Conservation (phyloP, 2,329 filamentous ascomycete species). For the Microdochium paspali region DNA sequence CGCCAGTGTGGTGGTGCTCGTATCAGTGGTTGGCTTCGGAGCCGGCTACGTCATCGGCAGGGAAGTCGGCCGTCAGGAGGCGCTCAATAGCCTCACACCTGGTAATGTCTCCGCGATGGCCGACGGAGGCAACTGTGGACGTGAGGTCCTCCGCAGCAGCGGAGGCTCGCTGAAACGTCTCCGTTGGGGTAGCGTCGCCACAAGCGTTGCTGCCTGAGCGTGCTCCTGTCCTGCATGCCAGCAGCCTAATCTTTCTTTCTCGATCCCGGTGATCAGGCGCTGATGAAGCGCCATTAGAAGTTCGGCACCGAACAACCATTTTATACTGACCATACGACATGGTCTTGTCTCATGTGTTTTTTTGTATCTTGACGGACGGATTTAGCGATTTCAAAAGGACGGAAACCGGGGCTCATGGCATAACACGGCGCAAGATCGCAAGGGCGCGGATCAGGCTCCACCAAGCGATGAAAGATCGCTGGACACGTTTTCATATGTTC, state of each 20-base stretch:
- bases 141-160: conserved; percentile 42
- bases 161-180: conserved; percentile 42
- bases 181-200: conserved; percentile 42
- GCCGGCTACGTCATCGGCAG: conserved; percentile 60
- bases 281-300: too few relatives aligned
- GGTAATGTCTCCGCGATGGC: conserved; percentile 30
- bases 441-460: too few relatives aligned
- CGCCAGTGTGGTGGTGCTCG: conserved; percentile 57
- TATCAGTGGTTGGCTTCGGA: conserved; percentile 60
- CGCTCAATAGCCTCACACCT: conserved; percentile 29
- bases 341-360: too few relatives aligned
- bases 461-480: neutral
- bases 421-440: too few relatives aligned
- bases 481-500: neutral
- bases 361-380: too few relatives aligned
- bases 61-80: conserved; percentile 55
- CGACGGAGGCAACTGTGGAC: conserved; percentile 37
- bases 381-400: too few relatives aligned
- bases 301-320: too few relatives aligned
- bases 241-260: too few relatives aligned
- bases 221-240: too few relatives aligned
- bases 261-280: too few relatives aligned
- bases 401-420: too few relatives aligned
- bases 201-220: conserved; percentile 36
- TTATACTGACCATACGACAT: too few relatives aligned